Base-by-base conservation (phyloP, 805 yeast genomes). In the Hyphopichia homilentoma region DNA sequence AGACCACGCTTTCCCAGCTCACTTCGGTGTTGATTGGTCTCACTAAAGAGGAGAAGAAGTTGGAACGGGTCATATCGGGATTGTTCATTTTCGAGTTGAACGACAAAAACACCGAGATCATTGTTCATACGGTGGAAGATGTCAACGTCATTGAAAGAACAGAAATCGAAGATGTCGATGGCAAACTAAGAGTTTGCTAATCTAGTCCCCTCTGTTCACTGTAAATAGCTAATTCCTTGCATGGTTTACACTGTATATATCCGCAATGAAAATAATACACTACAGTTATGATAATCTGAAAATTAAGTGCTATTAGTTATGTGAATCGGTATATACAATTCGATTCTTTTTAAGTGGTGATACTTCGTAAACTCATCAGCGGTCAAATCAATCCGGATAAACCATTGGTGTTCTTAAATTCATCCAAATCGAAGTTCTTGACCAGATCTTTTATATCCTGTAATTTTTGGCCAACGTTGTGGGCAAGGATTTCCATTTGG, bases 81-180 rank as follows among this genome's bases (percentile, higher is more conserved):
- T 52, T 78, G 3, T 82, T 82, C 45, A 65, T 80, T 6, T 81
- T 81, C 48, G 89, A 82, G 47, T 61, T 83, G 36, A 75, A 70
- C 45, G 68, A 67, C 16, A 58, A 61, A n/a, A 78, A 79, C 48
- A 69, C 73, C 36, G 51, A 63, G 38, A 73, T 83, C 21, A 28
- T 65, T 5, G 84, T 77, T 4, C 85, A 81, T 48, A 78, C 84
- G 2, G 67, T 83, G 20, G 90, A 83, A 43, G 72, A 79, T 44
- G 66, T 83, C 35, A 81, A 80, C 38, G 63, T 80, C 27, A 54
- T 75, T 16, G 84, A 79, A 44, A 67, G 45, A 26, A 40, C 51
- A 5, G 60, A 53, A 31, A 29, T 53, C 16, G 54, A 54, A 26
- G 54, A 45, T 18, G 45, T 52, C 15, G 47, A 43, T 28, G 52